These are phyloP conservation scores for Echinochloa phyllopogon DNA, from an alignment of 176 grass and related monocot species.

Conservation along the genomic window DNA sequence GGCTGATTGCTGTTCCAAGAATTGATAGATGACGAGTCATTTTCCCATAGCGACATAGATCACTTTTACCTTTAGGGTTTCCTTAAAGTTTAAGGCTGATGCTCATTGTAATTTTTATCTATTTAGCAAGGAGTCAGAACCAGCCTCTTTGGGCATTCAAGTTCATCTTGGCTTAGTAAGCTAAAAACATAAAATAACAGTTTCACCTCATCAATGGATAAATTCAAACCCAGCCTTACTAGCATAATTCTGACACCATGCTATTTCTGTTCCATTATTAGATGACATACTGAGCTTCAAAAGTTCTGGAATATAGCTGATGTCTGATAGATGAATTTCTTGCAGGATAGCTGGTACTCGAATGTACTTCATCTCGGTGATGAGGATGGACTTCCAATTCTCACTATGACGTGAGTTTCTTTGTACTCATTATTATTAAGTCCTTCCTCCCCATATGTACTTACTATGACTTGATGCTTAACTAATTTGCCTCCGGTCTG, in stretches of 20 bases:
- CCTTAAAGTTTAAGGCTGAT: conserved; percentile 24
- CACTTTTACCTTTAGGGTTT: conserved; percentile 21
- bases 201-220: neutral
- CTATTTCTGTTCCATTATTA: neutral
- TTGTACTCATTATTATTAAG: neutral
- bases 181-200: neutral
- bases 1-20: neutral
- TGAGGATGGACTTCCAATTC: conserved; percentile 84
- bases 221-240: neutral
- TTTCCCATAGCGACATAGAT: neutral
- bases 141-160: conserved; percentile 6
- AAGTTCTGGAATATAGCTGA: conserved; percentile 11
- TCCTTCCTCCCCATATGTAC: neutral
- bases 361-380: conserved; percentile 82
- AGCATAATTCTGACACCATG: neutral
- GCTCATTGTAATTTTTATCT: conserved; percentile 13
- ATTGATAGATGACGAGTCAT: neutral
- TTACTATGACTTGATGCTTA: neutral
- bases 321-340: conserved; percentile 28
- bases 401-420: conserved; percentile 77
- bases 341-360: conserved; percentile 87
- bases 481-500: neutral
- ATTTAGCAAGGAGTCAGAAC: conserved; percentile 31
- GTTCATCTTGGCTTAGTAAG: conserved; percentile 21
- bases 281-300: conserved; percentile 6